phyloP scores from a whole-genome alignment of 345 rosid species.

The Fremontodendron californicum region DNA sequence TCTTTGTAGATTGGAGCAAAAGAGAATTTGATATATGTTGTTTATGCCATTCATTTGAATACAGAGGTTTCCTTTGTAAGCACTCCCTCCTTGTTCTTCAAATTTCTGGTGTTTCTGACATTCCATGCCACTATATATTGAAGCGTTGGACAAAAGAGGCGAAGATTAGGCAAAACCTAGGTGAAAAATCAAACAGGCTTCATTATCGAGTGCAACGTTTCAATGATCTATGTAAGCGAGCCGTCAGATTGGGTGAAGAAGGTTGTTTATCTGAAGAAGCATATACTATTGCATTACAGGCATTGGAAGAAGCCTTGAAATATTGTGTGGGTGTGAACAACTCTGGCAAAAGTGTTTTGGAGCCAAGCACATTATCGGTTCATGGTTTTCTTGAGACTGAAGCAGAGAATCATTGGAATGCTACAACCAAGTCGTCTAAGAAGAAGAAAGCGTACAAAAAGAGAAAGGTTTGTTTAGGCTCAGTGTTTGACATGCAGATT shows the following conservation, averaged over 20 bases:
- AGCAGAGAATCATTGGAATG: constrained; percentile 1
- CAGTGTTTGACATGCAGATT: constrained; percentile 7
- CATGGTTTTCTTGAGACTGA: constrained; percentile 12
- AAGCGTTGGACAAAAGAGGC: constrained; percentile 24
- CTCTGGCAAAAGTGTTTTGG: constrained; percentile 5
- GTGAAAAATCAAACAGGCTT: constrained; percentile 12
- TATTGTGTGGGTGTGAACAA: constrained; percentile 15
- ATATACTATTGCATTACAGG: constrained; percentile 2
- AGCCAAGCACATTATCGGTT: not conserved
- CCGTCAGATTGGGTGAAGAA: constrained; percentile 26
- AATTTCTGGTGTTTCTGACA: constrained; percentile 16
- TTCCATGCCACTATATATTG: constrained; percentile 18
- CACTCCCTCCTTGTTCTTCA: constrained; percentile 26
- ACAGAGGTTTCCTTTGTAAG: constrained; percentile 22
- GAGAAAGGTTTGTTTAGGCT: constrained; percentile 46
- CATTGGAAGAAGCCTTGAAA: constrained; percentile 20
- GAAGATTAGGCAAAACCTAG: constrained; percentile 6
- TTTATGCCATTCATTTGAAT: constrained; percentile 21
- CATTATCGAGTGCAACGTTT: constrained; percentile 28
- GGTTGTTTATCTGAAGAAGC: constrained; percentile 19
- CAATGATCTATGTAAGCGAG: constrained; percentile 46
- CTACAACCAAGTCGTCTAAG: constrained; percentile 9
- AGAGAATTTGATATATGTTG: constrained; percentile 11
- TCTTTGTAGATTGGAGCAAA: constrained; percentile 18
- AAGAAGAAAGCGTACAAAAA: constrained; percentile 39